Conservation (phyloP, 306 rosid species). For the Bauhinia variegata region DNA sequence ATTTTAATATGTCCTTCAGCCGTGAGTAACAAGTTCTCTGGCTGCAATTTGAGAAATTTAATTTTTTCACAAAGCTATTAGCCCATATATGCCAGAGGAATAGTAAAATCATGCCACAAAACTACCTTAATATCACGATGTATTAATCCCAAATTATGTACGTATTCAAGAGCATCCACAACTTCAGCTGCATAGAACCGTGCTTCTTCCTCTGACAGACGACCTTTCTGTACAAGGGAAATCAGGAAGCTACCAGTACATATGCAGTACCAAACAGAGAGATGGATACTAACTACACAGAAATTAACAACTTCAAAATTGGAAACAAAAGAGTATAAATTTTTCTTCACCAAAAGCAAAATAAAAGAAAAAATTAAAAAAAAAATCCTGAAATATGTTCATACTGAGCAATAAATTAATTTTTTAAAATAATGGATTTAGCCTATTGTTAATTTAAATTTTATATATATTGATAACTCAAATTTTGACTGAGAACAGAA, state of each 20-base stretch:
- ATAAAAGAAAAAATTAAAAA: too few species aligned
- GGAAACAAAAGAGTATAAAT: conserved; percentile 11
- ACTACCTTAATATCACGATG: conserved; percentile 98
- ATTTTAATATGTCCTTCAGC: conserved; percentile 89
- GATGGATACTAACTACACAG: neutral
- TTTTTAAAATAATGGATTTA: neutral
- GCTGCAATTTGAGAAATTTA: conserved; percentile 64
- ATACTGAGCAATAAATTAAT: neutral
- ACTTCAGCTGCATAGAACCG: conserved; percentile 96
- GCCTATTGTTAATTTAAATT: neutral
- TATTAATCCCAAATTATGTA: conserved; percentile 91
- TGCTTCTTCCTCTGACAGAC: conserved; percentile 85
- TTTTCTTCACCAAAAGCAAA: conserved; percentile 5
- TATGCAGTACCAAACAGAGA: conserved; percentile 30
- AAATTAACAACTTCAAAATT: conserved; percentile 10
- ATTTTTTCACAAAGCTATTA: conserved; percentile 26
- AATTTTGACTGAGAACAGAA: neutral
- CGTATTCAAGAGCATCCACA: conserved; percentile 95
- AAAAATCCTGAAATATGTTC: neutral
- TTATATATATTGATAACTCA: neutral
- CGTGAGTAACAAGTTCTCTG: conserved; percentile 94
- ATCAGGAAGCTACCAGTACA: conserved; percentile 32
- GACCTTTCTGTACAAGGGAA: conserved; percentile 75
- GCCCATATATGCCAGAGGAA: conserved; percentile 38
- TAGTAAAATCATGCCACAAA: conserved; percentile 33